Percentiles rank a stretch among this genome's conserved stretches.
Conservation (phyloP, 306 rosid genomes). For the Oxytropis ochrocephala region DNA sequence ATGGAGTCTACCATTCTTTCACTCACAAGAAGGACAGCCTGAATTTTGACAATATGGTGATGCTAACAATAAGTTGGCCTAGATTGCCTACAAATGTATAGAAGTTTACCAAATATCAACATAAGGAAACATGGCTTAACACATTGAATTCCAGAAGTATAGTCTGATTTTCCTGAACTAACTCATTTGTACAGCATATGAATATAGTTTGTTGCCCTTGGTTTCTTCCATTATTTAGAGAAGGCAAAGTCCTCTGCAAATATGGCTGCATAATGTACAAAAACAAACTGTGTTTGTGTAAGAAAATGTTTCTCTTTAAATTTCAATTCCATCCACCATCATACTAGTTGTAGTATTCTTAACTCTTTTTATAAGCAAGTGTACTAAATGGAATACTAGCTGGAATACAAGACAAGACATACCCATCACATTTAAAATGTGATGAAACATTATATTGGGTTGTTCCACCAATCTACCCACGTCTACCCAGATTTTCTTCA, state of each 20-base stretch:
- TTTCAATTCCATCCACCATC: too few relatives aligned
- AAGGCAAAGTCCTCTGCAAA: not conserved
- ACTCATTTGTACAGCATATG: not conserved
- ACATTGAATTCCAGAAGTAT: not conserved
- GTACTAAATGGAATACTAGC: too few relatives aligned
- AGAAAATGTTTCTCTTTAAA: too few relatives aligned
- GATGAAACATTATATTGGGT: too few relatives aligned
- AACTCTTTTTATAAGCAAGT: too few relatives aligned
- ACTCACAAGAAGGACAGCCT: slow-evolving; percentile 48
- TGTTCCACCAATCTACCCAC: too few relatives aligned
- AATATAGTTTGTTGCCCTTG: not conserved
- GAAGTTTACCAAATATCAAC: slow-evolving; percentile 4
- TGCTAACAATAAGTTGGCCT: slow-evolving; percentile 20
- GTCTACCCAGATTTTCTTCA: too few relatives aligned
- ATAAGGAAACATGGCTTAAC: not conserved
- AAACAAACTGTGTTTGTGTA: too few relatives aligned
- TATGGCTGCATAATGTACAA: too few relatives aligned
- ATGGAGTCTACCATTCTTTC: slow-evolving; percentile 97
- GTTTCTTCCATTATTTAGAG: not conserved
- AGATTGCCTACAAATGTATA: slow-evolving; percentile 8
- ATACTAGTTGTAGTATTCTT: too few relatives aligned
- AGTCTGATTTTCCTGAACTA: slow-evolving; percentile 8
- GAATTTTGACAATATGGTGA: slow-evolving; percentile 1
- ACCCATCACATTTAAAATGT: too few relatives aligned
- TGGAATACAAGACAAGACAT: too few relatives aligned